Base-by-base conservation (phyloP, 2,329 filamentous ascomycete species). In the Dryadomyces sulphureus region DNA sequence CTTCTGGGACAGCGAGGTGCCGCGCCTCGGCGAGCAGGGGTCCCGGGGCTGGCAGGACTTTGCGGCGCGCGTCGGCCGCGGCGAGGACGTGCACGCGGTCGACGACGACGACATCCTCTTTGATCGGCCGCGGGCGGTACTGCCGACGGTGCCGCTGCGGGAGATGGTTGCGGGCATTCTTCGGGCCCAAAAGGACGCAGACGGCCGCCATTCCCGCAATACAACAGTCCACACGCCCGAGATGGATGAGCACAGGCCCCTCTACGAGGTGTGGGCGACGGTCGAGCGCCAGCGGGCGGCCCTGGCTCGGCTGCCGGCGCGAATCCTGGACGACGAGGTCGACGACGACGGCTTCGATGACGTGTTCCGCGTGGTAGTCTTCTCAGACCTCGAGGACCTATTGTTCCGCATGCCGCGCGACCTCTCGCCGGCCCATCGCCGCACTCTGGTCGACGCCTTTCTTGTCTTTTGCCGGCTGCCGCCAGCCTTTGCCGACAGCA, bases 1-100 rank as follows among this genome's bases (percentile, higher is more conserved):
- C 2, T 94, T 92, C 52, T 96, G 92, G 92, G 87, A 94, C 49
- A 84, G 79, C 47, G 90, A 95, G 57, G 70, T 77, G 0, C 68
- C 83, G 0, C 75, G 90, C 6, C 73, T 94, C 45, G 90, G 90
- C 9, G 90, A 96, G 54, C 56, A 63, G 1, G 69, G 67, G 2
- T 80, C 86, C 3, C 67, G 70, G 50, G 87, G 88, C 1, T 95
- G 88, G 88, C 59, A 56, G 2, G 56, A 65, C n/a, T 79, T 69
- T 52, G 60, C 47, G 55, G 41, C 41, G 21, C 40, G 40, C 25
- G 21, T 65, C 14, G 55, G 60, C n/a, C 56, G 54, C 16, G 57
- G 49, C 1, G 62, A 56, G 14, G 50, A 50, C 14, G 43, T 45
- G 0, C 45, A 49, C 12, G n/a, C n/a, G n/a, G 44, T 41, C 5